phyloP scores from a whole-genome alignment of 106 monocot species.

The Platanthera guangdongensis region DNA sequence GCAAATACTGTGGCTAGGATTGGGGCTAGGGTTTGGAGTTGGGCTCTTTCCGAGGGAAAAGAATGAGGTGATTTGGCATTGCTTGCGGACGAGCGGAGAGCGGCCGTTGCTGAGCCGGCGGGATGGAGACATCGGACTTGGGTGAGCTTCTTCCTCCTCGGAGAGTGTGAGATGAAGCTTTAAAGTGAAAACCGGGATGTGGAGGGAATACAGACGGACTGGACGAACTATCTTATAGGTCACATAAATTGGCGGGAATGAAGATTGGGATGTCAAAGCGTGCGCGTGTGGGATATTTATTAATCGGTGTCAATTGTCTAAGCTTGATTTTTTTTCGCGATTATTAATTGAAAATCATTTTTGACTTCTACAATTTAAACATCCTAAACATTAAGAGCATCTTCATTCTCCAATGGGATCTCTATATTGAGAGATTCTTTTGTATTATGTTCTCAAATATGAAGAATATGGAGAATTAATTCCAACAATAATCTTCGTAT shows the following conservation, averaged over 20 bases:
- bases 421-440: no score
- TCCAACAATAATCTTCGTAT: no score
- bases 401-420: no score
- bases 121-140: constrained; percentile 20
- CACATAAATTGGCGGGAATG: constrained; percentile 29
- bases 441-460: no score
- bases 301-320: no score
- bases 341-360: no score
- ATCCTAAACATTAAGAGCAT: no score
- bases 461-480: no score
- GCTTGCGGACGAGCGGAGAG: constrained; percentile 74
- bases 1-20: not conserved
- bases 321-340: no score
- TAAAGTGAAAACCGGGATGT: not conserved
- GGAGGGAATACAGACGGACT: not conserved
- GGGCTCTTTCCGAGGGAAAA: constrained; percentile 43
- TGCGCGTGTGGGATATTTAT: no score
- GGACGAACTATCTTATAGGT: not conserved
- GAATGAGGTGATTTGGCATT: constrained; percentile 92
- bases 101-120: constrained; percentile 69
- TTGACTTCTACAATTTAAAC: no score
- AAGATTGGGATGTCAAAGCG: not conserved
- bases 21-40: not conserved
- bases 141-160: not conserved
- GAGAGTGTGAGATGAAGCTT: not conserved